Base-by-base conservation (phyloP, 2,329 filamentous ascomycete genomes). In the Pyrenophora teres region DNA sequence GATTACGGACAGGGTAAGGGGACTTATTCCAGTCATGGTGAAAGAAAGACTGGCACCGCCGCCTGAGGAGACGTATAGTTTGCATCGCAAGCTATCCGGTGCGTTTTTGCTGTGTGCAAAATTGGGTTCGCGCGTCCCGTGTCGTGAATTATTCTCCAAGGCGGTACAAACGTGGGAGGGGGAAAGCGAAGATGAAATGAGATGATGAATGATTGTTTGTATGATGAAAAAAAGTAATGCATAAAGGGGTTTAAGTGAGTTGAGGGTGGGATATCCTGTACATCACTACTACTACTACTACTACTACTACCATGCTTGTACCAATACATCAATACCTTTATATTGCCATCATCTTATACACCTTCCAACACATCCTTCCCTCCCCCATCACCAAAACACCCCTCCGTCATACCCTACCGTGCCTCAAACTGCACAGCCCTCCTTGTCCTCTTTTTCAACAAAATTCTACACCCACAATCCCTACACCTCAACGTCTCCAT, bases 1-100 rank as follows among this genome's bases (percentile, higher is more conserved):
- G 1, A 97, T 99, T 62, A 99, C 94, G 1, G 92, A 97, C 68
- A 83, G 95, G 38, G 93, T 99, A 50, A 87, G 92, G 66, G 83
- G 80, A 3, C 81, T 96, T 46, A 97, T 99, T 61, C 94, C 94
- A 13, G 79, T 96, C 46, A 99, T 99, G 94, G 81, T 99, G 40
- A 84, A 85, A 50, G 94, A 99, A 78, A 79, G 94, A 31, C 77
- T 99, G 16, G 86, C 90, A 13, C 93, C 94, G 19, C 94, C 95
- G 19, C 94, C 94, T 0, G 95, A 99, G 77, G 94, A 99, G 80
- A 99, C 94, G 45, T 99, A 99, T 70, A 93, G 88, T 71, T 76
- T 99, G 66, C 94, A 99, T 75, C 84, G 94, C 54, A 99, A 99
- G 78, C 77, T 99, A 47, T 96, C 92, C 72, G 94, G 94, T 0